Percentiles rank a stretch among this genome's conserved stretches.
Conservation (phyloP, 345 rosid species). For the Streptanthus diversifolius region DNA sequence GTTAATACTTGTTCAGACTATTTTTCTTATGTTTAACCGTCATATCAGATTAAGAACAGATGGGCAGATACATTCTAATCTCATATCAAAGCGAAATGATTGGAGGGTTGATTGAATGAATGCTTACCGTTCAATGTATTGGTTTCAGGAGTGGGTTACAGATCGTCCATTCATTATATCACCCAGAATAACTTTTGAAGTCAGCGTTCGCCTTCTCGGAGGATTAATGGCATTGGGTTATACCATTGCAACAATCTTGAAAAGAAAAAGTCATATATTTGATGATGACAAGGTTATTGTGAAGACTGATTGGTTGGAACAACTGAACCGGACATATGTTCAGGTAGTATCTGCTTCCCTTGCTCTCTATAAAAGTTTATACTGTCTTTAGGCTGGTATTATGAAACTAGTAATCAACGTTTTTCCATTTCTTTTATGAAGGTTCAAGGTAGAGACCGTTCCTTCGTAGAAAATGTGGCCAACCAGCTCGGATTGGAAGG, state of each 20-base stretch:
- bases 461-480: conserved; percentile 57
- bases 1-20: conserved; percentile 16
- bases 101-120: conserved; percentile 3
- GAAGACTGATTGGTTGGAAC: conserved; percentile 97
- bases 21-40: conserved; percentile 1
- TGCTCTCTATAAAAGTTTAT: background rate
- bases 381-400: background rate
- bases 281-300: conserved; percentile 63
- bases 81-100: background rate
- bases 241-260: conserved; percentile 87
- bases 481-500: conserved; percentile 88
- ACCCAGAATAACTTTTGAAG: conserved; percentile 97
- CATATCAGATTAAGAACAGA: conserved; percentile 2
- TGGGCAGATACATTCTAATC: background rate
- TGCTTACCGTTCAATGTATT: background rate
- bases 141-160: conserved; percentile 95
- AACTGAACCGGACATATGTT: conserved; percentile 80
- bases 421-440: conserved; percentile 29
- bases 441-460: conserved; percentile 99
- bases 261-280: conserved; percentile 91
- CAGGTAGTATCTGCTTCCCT: conserved; percentile 55
- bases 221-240: conserved; percentile 98
- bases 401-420: background rate
- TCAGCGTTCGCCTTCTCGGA: conserved; percentile 91
- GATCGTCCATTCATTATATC: conserved; percentile 96